Conservation (phyloP, 805 yeast species). For the Kazachstania viticola region DNA sequence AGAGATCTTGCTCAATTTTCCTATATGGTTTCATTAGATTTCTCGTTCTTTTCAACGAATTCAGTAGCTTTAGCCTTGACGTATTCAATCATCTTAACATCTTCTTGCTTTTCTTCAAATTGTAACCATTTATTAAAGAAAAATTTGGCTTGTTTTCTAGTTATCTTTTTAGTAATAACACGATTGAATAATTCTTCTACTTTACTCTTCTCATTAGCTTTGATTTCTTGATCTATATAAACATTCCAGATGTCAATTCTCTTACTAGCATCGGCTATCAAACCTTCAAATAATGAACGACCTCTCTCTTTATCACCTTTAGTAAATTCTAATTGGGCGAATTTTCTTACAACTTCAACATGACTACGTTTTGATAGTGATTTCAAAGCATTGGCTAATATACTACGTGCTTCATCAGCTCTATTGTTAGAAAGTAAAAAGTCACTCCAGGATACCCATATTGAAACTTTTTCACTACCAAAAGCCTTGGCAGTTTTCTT, state of each 20-base stretch:
- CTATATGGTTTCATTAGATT: conserved; percentile 1
- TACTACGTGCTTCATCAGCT: conserved; percentile 51
- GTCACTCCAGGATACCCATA: conserved; percentile 78
- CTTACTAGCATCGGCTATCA: conserved; percentile 80
- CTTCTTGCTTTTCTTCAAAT: conserved; percentile 60
- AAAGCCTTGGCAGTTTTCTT: conserved; percentile 66
- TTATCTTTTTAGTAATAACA: conserved; percentile 50
- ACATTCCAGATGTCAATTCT: conserved; percentile 92
- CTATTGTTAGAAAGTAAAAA: conserved; percentile 51
- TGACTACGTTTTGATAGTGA: conserved; percentile 61
- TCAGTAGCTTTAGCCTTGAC: conserved; percentile 88
- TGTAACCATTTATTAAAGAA: conserved; percentile 88
- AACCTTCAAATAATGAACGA: conserved; percentile 87
- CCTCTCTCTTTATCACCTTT: conserved; percentile 93
- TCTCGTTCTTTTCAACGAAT: conserved; percentile 34
- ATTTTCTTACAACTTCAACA: conserved; percentile 72
- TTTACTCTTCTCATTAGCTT: conserved; percentile 49
- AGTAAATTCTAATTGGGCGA: conserved; percentile 76
- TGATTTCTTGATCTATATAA: conserved; percentile 86
- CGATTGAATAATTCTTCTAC: conserved; percentile 78
- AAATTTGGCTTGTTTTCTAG: conserved; percentile 85
- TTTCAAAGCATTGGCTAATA: conserved; percentile 65
- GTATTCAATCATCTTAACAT: conserved; percentile 60
- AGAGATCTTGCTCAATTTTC: no score
- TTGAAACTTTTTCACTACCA: conserved; percentile 50